Percentiles rank a stretch among this genome's conserved stretches.
Conservation (phyloP, 2,329 filamentous ascomycete species). For the Aureobasidium leucospermi region DNA sequence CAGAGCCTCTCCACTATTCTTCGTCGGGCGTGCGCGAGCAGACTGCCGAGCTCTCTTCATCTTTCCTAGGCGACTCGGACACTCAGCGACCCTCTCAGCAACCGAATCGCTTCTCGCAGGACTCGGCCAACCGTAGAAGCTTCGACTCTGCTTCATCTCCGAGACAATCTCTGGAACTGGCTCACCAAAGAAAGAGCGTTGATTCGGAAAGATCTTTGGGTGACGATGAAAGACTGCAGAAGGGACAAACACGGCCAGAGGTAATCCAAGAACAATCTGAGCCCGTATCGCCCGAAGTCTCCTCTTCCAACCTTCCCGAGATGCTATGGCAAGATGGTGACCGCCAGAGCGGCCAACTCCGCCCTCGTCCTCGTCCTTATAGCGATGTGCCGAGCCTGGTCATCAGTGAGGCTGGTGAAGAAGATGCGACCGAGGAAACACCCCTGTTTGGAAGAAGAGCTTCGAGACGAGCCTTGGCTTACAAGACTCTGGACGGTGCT, state of each 20-base stretch:
- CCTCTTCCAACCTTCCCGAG: constrained; percentile 4
- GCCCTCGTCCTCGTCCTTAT: background rate
- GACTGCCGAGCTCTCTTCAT: constrained; percentile 32
- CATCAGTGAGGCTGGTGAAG: constrained; percentile 22
- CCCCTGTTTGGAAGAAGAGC: constrained; percentile 29
- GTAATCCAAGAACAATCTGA: constrained; percentile 29
- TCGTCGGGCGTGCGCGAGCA: constrained; percentile 32
- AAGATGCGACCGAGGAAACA: constrained; percentile 21
- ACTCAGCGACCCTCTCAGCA: constrained; percentile 17
- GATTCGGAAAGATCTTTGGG: constrained; percentile 5
- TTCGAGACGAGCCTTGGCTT: background rate
- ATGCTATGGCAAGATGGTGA: constrained; percentile 2
- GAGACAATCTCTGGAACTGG: constrained; percentile 19
- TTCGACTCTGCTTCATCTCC: constrained; percentile 10
- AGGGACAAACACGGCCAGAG: constrained; percentile 16
- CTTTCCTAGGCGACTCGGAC: constrained; percentile 29
- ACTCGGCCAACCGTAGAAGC: constrained; percentile 2
- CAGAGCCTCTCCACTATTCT: constrained; percentile 41
- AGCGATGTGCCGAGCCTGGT: constrained; percentile 23
- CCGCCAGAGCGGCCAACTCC: background rate
- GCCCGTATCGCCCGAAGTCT: constrained; percentile 24
- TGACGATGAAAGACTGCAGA: constrained; percentile 13
- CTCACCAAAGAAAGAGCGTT: constrained; percentile 8
- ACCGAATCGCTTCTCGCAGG: constrained; percentile 2
- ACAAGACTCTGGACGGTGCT: constrained; percentile 11